Percentiles rank a stretch among this genome's conserved stretches.
Conservation (phyloP, 225 moss, liverwort and hornwort species). For the Neckera pumila region DNA sequence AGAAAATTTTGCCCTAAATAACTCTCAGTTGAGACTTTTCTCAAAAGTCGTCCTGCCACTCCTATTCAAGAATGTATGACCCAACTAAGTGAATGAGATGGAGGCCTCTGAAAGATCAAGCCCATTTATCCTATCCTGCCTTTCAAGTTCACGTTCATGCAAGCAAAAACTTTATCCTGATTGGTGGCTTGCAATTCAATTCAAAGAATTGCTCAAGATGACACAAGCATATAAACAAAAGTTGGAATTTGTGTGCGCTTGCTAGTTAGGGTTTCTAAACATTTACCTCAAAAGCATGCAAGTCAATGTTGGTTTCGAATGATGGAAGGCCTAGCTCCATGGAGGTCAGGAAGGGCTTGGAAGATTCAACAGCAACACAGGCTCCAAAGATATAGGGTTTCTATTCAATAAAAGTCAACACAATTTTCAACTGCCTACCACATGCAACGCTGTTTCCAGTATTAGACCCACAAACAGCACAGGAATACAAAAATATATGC, state of each 20-base stretch:
- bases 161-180: not conserved
- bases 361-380: not conserved
- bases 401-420: not conserved
- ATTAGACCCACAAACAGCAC: not conserved
- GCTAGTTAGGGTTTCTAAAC: not conserved
- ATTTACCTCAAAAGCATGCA: not conserved
- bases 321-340: not conserved
- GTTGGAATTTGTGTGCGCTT: not conserved
- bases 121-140: not conserved
- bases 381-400: not conserved
- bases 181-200: not conserved
- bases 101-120: not conserved
- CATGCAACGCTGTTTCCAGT: not conserved
- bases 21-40: not conserved
- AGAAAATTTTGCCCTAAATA: not conserved
- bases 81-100: not conserved
- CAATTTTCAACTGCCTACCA: not conserved
- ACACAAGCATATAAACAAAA: not conserved
- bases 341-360: not conserved
- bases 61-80: too few relatives aligned
- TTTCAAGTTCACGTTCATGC: not conserved
- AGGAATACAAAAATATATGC: not conserved
- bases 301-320: not conserved
- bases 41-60: not conserved
- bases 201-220: not conserved